phyloP scores from a whole-genome alignment of 345 rosid species.

The Acer yangbiense region DNA sequence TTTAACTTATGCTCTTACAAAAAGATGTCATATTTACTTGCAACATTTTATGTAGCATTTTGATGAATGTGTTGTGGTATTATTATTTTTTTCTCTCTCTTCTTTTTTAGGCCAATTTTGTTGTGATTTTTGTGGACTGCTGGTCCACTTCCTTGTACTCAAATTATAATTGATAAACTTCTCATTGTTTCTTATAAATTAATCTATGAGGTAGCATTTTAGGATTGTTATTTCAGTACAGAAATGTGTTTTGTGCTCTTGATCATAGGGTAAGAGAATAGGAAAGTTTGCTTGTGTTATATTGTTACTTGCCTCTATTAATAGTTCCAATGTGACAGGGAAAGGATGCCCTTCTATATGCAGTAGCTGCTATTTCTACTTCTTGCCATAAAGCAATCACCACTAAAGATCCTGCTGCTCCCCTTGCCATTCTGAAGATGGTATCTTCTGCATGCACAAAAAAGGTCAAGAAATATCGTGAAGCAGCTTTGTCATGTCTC shows the following conservation, averaged over 20 bases:
- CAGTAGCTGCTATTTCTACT: conserved; percentile 72
- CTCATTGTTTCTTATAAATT: neutral
- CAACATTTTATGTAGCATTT: neutral
- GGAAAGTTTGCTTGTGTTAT: neutral
- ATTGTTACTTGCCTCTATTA: conserved; percentile 16
- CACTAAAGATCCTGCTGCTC: conserved; percentile 55
- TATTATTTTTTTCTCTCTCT: neutral
- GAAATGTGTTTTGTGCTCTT: neutral
- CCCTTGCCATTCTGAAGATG: conserved; percentile 60
- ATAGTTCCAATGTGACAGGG: conserved; percentile 57
- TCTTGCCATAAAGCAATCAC: conserved; percentile 79
- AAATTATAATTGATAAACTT: neutral
- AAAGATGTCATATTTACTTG: neutral
- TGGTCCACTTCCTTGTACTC: neutral
- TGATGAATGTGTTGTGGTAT: neutral
- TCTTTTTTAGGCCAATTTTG: neutral
- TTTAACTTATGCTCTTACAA: neutral
- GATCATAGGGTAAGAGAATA: neutral
- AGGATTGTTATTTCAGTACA: neutral
- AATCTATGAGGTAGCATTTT: neutral
- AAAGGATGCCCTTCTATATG: conserved; percentile 80
- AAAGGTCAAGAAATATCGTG: conserved; percentile 76
- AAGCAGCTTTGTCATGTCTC: conserved; percentile 77
- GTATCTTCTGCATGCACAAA: conserved; percentile 78
- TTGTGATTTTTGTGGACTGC: neutral